These are phyloP conservation scores for Hypoxylon rickii DNA, from an alignment of 495 filamentous ascomycete genomes.

Conservation along the genomic window DNA sequence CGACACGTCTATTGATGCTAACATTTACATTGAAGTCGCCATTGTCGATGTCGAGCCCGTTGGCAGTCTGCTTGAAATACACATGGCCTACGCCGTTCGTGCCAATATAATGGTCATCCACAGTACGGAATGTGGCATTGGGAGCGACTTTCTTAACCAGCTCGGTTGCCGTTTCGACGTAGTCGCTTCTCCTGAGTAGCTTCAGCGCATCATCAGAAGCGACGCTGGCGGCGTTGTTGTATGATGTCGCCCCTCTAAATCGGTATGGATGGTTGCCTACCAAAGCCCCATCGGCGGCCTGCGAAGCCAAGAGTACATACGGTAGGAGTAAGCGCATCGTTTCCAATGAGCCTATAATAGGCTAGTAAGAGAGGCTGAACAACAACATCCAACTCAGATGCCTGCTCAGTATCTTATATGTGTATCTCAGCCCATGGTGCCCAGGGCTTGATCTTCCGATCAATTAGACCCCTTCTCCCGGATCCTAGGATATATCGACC, in stretches of 20 bases:
- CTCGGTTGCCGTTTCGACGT: constrained; percentile 26
- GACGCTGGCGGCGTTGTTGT: constrained; percentile 9
- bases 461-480: no score
- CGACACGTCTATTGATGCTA: constrained; percentile 4
- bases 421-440: no score
- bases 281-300: not conserved
- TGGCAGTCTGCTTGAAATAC: constrained; percentile 50
- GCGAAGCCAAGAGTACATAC: not conserved
- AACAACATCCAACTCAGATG: no score
- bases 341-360: no score
- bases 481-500: no score
- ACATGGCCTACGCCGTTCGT: constrained; percentile 50
- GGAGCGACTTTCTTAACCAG: constrained; percentile 18
- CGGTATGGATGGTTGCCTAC: not conserved
- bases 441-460: no score
- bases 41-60: constrained; percentile 53
- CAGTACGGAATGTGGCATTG: constrained; percentile 38
- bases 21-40: constrained; percentile 56
- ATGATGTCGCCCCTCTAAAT: not conserved
- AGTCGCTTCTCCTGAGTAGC: constrained; percentile 13
- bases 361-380: no score
- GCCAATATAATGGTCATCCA: constrained; percentile 41
- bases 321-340: constrained; percentile 2
- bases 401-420: no score
- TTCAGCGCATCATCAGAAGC: constrained; percentile 11